Conservation (phyloP, 345 rosid genomes). For the Noccaea caerulescens region DNA sequence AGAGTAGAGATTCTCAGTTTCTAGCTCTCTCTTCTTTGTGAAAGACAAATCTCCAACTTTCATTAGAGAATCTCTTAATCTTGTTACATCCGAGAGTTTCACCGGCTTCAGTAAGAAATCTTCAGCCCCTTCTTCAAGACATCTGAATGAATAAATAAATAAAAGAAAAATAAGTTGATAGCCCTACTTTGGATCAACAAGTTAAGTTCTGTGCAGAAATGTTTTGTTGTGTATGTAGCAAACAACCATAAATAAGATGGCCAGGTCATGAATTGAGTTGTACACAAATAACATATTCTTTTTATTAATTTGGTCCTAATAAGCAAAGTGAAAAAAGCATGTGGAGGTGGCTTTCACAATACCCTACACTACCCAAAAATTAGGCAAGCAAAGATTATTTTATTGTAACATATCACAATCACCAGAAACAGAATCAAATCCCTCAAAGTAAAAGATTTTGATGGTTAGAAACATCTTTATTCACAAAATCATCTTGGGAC, state of each 20-base stretch:
- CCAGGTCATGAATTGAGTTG: constrained; percentile 27
- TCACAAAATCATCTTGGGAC: constrained; percentile 41
- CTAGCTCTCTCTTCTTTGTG: constrained; percentile 61
- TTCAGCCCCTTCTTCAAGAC: constrained; percentile 92
- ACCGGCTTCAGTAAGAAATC: constrained; percentile 80
- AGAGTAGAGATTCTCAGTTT: constrained; percentile 27
- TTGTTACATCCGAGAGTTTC: constrained; percentile 64
- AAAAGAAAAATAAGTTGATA: not conserved
- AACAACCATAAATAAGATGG: constrained; percentile 39
- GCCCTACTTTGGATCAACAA: not conserved
- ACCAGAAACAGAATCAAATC: constrained; percentile 44
- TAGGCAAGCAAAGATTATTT: constrained; percentile 33
- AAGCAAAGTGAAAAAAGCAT: constrained; percentile 35
- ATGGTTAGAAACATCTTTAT: constrained; percentile 34
- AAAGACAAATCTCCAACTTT: constrained; percentile 42
- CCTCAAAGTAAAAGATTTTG: constrained; percentile 25
- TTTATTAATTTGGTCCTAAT: constrained; percentile 9
- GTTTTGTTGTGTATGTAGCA: constrained; percentile 29
- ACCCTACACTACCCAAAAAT: constrained; percentile 28
- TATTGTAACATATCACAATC: constrained; percentile 26
- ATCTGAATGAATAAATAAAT: constrained; percentile 45
- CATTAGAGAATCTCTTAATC: constrained; percentile 62
- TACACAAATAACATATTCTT: not conserved
- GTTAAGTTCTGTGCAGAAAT: constrained; percentile 3
- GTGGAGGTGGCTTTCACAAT: constrained; percentile 42